Evolutionary conservation across 306 rosid species (phyloP), one percentile per base, ranked within the genome.

Genomic region (Betula pendula): DNA sequence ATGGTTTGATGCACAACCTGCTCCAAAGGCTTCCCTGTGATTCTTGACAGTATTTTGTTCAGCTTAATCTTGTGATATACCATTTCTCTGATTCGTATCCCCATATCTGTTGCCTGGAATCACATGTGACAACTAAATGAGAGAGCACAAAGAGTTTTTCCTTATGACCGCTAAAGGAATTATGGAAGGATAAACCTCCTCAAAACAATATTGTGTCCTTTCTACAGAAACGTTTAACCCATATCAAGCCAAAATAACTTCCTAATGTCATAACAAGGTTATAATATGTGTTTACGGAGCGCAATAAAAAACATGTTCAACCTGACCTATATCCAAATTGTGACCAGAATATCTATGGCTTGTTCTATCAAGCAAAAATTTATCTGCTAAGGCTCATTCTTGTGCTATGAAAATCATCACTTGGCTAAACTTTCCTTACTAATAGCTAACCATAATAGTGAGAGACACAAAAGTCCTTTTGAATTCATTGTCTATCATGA

Each of bases 31-130:
- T 87, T 95, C 81, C 97, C 90, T 5, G 99, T 88, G 76, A 89
- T 75, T 89, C 88, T 88, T 53, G 97, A 92, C 45, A 95, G 80
- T 75, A 95, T 95, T 82, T 95, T 95, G 88, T 90, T 90, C 72
- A 95, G 84, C 90, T 92, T 95, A 70, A 84, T 80, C 91, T 81
- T 90, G 94, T 90, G 97, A 73, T 95, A 95, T 14, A 74, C 35
- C 99, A 95, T 83, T 86, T 95, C 97, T 86, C 97, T 85, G 68
- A 87, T 81, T 8, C 97, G 93, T 62, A 92, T 86, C 35, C 89
- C 73, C 92, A 90, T 84, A 10, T 95, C 97, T 14, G 89, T 89
- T 76, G 88, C 91, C 99, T 95, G 89, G 52, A 80, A 80, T 68
- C 76, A 74, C 56, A 44, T 19, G 78, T 67, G 16, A 77, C 35